Evolutionary conservation across 2,329 filamentous ascomycete genomes (phyloP), one percentile per base, ranked within the genome.

Genomic region (Cladosporium sp.): DNA sequence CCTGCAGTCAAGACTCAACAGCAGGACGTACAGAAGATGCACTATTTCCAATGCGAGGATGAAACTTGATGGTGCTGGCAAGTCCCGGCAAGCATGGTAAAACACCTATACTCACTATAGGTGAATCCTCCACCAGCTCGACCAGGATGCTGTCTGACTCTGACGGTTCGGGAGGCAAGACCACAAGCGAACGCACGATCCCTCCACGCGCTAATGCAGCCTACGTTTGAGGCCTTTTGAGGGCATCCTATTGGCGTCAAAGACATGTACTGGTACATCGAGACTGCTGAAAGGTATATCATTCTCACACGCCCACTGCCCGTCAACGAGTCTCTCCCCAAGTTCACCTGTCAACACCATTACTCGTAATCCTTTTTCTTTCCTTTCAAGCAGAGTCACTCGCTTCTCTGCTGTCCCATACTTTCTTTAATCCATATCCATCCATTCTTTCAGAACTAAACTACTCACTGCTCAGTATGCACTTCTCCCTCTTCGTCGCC

Each of bases 331-430:
- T 59, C 15, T n/a, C 24, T 32, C 28, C 15, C 11, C 32, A 21
- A 59, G 6, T 12, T 44, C 36, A 41, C n/a, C 55, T 47, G 36
- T 38, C 15, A 7, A 44, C 28, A 28, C 38, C 38, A 28, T 30
- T 47, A 26, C 38, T 47, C 34, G 34, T 62, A 38, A 52, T 49
- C 28, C n/a, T 14, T 11, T 34, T 67, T 64, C 55, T 71, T 70
- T 66, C 71, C 72, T 70, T 71, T 73, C 74, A 74, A 70, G 72
- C 75, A 78, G 78, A 78, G 76, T 82, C 81, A 79, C 79, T 83
- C 80, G 77, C 78, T 80, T 77, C 73, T 79, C 74, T 73, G 76
- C 75, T 62, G 63, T 67, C 59, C 69, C 52, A n/a, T 67, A 61
- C 64, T 51, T 51, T 67, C 54, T 65, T 66, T 70, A 66, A 66